Base-by-base conservation (phyloP, 169 alveolate genomes). In the Plasmodium coatneyi region DNA sequence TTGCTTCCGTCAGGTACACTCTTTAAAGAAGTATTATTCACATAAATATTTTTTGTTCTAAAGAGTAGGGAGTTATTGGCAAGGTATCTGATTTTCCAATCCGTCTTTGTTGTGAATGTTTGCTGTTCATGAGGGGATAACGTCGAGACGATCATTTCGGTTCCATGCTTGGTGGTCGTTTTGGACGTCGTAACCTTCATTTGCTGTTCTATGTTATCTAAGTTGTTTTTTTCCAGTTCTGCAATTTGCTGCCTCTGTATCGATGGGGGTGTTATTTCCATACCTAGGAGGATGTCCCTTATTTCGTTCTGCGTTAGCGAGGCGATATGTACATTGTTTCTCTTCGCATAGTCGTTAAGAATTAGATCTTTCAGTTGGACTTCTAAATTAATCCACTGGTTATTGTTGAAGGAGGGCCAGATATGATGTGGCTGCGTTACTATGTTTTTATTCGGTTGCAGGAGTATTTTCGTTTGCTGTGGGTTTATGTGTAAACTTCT, bases 351-450 rank as follows among this genome's bases (percentile, higher is more conserved):
- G 96, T 99, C 99, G 34, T 99, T 99, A 78, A 99, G 96, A 84
- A 99, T 99, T 84, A 99, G 92, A 89, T 99, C 99, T 95, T 98
- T 99, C 74, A 99, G 96, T 93, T 99, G 99, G 36, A 99, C 99
- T 96, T 99, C 99, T 22, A 99, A 99, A 90, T 98, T 98, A 28
- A 99, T 98, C 99, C 99, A 99, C 97, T 99, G 99, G 76, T 98
- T 99, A 92, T 98, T 99, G 34, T 99, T 98, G 89, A 99, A 97
- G 54, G 99, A 97, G 71, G 99, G 99, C 99, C 99, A 99, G 83
- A 99, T 98, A 96, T 99, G 99, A 95, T 99, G 99, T n/a, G 99
- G 99, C 81, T 98, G 97, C 56, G 99, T 99, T n/a, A 98, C 97
- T 9, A 99, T 98, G 76, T 98, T 96, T 95, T 98, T 98, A 95